Base-by-base conservation (phyloP, 208 protist species). In the Balamuthia mandrillaris region DNA sequence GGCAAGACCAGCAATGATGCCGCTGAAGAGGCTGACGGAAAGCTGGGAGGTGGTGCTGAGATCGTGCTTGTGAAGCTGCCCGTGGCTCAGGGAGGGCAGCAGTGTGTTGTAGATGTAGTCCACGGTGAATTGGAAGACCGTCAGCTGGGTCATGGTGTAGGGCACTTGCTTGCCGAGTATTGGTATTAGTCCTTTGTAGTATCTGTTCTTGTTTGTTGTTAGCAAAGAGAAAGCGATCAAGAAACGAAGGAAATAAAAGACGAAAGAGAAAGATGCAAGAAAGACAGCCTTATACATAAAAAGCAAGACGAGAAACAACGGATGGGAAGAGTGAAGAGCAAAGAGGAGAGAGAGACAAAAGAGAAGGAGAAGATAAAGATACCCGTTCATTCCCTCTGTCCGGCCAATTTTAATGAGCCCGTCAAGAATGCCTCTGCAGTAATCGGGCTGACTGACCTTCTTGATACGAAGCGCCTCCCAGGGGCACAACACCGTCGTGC, bases 131-230 rank as follows among this genome's bases (percentile, higher is more conserved):
- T 93, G 93, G 52, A 92, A 91, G 24, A 95, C 93, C 9, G 89
- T 88, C 81, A 96, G 95, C 90, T 96, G 95, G 58, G 90, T 89
- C 92, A 96, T 95, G 24, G 94, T 96, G 90, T 96, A 96, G 37
- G 94, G 94, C 45, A 96, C 89, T 83, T 96, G 94, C 88, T 94
- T 96, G 79, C 93, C 91, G 49, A 94, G 86, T 74, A 95, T 93
- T 35, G 92, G 92, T 56, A 87, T 74, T 33, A 95, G 91, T 79
- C 92, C 92, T 51, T 87, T 86, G 88, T 94, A 94, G 70, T 92
- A 92, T 61, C 89, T n/a, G n/a, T n/a, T n/a, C n/a, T n/a, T n/a
- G n/a, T n/a, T n/a, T n/a, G n/a, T n/a, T n/a, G n/a, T n/a, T n/a
- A n/a, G n/a, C n/a, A n/a, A n/a, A n/a, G n/a, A n/a, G n/a, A n/a